phyloP scores from a whole-genome alignment of 495 filamentous ascomycete species.

The Aspergillus affinis region DNA sequence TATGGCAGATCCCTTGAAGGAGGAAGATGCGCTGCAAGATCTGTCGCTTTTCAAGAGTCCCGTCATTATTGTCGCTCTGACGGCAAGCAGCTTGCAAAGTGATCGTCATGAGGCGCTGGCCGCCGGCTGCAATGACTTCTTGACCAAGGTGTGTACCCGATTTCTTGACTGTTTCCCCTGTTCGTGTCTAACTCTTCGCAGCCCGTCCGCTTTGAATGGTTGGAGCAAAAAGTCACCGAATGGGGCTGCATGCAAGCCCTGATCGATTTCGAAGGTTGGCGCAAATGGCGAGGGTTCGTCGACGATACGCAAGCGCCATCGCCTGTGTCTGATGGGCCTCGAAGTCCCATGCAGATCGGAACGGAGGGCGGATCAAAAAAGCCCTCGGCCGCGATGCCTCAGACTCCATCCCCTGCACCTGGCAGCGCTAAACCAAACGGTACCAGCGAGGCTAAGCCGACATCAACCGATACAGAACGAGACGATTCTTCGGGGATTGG shows the following conservation, averaged over 20 bases:
- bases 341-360: conserved; percentile 36
- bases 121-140: conserved; percentile 96
- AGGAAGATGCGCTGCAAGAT: conserved; percentile 64
- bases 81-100: conserved; percentile 87
- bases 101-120: conserved; percentile 93
- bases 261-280: conserved; percentile 98
- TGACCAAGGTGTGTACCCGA: conserved; percentile 77
- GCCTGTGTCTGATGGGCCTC: conserved; percentile 21
- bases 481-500: conserved; percentile 41
- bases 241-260: conserved; percentile 99
- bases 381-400: conserved; percentile 1
- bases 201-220: conserved; percentile 97
- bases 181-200: conserved; percentile 32
- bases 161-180: background rate
- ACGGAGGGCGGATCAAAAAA: conserved; percentile 10
- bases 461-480: conserved; percentile 24
- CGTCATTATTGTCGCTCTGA: conserved; percentile 96
- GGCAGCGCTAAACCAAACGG: conserved; percentile 8
- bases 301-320: conserved; percentile 25
- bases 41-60: conserved; percentile 85
- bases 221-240: conserved; percentile 95
- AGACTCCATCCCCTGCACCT: background rate
- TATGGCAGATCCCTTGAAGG: conserved; percentile 35
- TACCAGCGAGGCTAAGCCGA: conserved; percentile 12
- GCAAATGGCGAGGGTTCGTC: conserved; percentile 88